phyloP scores from a whole-genome alignment of 1,284 basidiomycete genomes.

The Lentinus polychrous region DNA sequence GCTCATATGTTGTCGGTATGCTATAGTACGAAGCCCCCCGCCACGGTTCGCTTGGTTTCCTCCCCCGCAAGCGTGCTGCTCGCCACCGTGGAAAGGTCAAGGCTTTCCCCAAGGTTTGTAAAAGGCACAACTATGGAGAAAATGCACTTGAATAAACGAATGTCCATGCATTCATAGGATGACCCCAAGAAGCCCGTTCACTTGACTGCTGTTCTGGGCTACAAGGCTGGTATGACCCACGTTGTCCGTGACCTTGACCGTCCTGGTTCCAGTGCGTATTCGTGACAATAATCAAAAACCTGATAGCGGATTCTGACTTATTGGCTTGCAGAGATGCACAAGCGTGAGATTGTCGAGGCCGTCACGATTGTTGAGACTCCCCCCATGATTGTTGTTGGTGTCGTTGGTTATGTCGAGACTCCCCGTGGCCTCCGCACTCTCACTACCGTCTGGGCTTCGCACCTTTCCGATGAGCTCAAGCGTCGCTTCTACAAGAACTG shows the following conservation, averaged over 20 bases:
- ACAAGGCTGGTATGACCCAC: conserved; percentile 99
- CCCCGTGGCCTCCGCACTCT: conserved; percentile 93
- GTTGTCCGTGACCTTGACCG: conserved; percentile 99
- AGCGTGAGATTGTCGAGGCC: conserved; percentile 98
- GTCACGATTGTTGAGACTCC: conserved; percentile 97
- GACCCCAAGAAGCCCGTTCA: conserved; percentile 99
- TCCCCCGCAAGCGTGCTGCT: conserved; percentile 92
- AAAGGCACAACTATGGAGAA: not conserved
- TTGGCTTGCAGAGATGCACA: conserved; percentile 84
- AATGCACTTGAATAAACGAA: conserved; percentile 7
- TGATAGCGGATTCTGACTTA: conserved; percentile 9
- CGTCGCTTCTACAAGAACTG: conserved; percentile 99
- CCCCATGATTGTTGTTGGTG: conserved; percentile 95
- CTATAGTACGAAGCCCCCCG: conserved; percentile 89
- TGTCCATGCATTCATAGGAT: conserved; percentile 54
- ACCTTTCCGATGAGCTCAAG: conserved; percentile 87
- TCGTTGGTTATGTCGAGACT: conserved; percentile 99
- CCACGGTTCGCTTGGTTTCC: conserved; percentile 89
- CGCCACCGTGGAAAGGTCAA: conserved; percentile 98
- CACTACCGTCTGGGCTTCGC: conserved; percentile 81
- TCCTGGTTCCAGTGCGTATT: conserved; percentile 86
- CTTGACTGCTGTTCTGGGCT: conserved; percentile 97
- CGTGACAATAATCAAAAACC: not conserved
- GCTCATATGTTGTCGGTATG: conserved; percentile 8
- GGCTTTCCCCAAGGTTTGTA: conserved; percentile 87